A percentile compares a stretch with the other conserved stretches of the same genome.
phyloP scores from a whole-genome alignment of 441 rosid species.

The Mallotus japonicus region DNA sequence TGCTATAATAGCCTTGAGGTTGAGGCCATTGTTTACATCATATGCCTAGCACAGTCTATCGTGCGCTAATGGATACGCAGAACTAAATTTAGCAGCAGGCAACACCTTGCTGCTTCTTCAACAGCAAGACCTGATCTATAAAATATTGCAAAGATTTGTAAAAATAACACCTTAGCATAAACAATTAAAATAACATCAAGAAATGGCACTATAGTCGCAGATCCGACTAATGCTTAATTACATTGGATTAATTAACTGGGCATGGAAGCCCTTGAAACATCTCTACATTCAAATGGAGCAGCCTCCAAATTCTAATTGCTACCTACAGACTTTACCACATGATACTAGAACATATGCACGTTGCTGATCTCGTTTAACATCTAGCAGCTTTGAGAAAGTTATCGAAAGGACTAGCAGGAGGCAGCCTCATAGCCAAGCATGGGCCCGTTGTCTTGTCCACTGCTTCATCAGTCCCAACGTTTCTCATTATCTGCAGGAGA shows the following conservation, averaged over 20 bases:
- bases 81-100: too few relatives aligned
- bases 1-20: too few relatives aligned
- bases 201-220: not conserved
- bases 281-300: not conserved
- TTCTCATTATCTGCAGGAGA: conserved; percentile 24
- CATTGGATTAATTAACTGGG: not conserved
- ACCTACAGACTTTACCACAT: conserved; percentile 9
- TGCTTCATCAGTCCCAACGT: conserved; percentile 24
- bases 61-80: too few relatives aligned
- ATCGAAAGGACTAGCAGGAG: conserved; percentile 95
- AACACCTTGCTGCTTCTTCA: too few relatives aligned
- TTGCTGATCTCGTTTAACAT: conserved; percentile 30
- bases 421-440: conserved; percentile 66
- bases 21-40: too few relatives aligned
- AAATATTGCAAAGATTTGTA: not conserved
- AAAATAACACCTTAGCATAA: not conserved
- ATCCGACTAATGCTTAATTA: not conserved
- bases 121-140: not conserved
- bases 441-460: conserved; percentile 36
- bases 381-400: conserved; percentile 97
- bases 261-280: conserved; percentile 1
- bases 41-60: too few relatives aligned
- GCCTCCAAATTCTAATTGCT: conserved; percentile 6
- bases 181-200: not conserved
- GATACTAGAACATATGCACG: not conserved